Conservation (phyloP, 306 rosid genomes). For the Cicer bijugum region DNA sequence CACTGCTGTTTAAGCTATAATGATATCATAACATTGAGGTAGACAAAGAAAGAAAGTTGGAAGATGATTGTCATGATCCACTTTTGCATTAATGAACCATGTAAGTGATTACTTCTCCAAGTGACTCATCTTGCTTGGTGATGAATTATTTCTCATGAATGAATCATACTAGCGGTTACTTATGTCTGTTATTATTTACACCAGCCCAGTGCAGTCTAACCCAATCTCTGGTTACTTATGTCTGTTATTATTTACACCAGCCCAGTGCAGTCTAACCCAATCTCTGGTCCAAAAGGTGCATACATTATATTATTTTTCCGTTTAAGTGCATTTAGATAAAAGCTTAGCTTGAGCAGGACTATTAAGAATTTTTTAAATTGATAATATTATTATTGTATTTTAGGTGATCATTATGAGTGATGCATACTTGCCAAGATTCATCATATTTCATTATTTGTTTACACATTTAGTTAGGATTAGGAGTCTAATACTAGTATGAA, state of each 20-base stretch:
- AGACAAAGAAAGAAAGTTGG: background rate
- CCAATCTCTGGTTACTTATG: background rate
- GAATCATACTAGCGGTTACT: slow-evolving; percentile 6
- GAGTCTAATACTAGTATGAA: background rate
- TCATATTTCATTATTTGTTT: slow-evolving; percentile 6
- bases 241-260: background rate
- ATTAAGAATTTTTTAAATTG: background rate
- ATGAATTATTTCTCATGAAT: background rate
- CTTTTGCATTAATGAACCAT: slow-evolving; percentile 28
- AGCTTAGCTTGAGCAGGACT: background rate
- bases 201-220: slow-evolving; percentile 4
- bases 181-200: background rate
- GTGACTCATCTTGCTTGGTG: background rate
- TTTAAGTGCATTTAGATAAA: background rate
- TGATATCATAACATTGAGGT: background rate
- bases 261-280: background rate
- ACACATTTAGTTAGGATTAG: background rate
- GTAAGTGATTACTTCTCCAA: background rate
- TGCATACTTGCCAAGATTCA: slow-evolving; percentile 5
- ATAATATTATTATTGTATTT: slow-evolving; percentile 2
- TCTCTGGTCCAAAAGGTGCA: background rate
- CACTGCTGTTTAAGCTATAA: background rate
- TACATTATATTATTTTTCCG: background rate
- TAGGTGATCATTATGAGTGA: background rate
- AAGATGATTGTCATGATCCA: slow-evolving; percentile 2